Percentiles rank a stretch among this genome's conserved stretches.
Conservation (phyloP, 345 rosid species). For the Stellera chamaejasme region DNA sequence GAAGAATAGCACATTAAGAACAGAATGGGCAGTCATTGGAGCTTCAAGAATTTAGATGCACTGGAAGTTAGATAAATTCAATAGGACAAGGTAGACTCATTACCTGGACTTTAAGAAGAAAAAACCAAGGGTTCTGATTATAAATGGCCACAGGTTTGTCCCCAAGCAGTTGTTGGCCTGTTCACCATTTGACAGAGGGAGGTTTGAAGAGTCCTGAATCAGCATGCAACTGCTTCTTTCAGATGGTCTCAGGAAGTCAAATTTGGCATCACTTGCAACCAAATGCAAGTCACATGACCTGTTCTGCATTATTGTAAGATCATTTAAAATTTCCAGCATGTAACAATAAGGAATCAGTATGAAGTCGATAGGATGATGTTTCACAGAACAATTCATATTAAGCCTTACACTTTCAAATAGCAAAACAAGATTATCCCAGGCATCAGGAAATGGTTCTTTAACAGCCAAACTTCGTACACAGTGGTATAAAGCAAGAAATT, state of each 20-base stretch:
- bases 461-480: constrained; percentile 92
- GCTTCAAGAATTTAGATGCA: background rate
- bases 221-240: constrained; percentile 22
- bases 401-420: constrained; percentile 73
- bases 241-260: constrained; percentile 55
- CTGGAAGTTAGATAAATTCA: no score
- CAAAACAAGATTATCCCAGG: constrained; percentile 63
- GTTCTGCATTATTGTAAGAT: constrained; percentile 56
- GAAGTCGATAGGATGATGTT: constrained; percentile 5
- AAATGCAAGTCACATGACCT: constrained; percentile 37
- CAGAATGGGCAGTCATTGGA: background rate
- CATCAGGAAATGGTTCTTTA: constrained; percentile 91
- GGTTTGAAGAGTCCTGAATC: constrained; percentile 15
- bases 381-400: background rate
- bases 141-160: constrained; percentile 47
- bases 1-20: background rate
- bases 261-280: constrained; percentile 31
- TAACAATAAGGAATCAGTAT: constrained; percentile 3
- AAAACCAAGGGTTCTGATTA: constrained; percentile 59
- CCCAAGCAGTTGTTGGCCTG: constrained; percentile 17
- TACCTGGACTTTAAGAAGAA: constrained; percentile 71
- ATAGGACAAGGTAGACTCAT: background rate
- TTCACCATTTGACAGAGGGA: constrained; percentile 18
- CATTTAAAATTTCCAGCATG: constrained; percentile 14
- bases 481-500: constrained; percentile 82